Evolutionary conservation across 2,329 filamentous ascomycete species (phyloP), one percentile per base, ranked within the genome.

Genomic region (Bipolaris oryzae): DNA sequence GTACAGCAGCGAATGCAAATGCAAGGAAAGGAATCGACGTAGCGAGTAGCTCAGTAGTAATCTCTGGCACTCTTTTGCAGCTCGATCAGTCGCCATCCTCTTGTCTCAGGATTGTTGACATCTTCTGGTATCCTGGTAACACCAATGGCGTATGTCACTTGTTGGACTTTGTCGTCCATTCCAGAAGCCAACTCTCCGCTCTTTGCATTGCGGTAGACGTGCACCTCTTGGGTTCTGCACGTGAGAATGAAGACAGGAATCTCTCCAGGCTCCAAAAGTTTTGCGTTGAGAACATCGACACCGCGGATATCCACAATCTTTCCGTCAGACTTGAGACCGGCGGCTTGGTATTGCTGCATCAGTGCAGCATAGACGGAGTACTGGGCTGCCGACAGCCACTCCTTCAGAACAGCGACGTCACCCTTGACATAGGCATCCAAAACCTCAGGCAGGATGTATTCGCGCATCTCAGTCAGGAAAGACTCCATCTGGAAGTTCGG

Each of bases 141-240:
- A 69, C 95, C 95, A 67, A 99, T 98, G 62, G 94, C 95, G 73
- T 99, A 99, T 2, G 95, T 98, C 66, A 99, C 95, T 67, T 96
- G 88, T 79, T 99, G 95, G 21, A 99, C 95, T 80, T 93, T 96
- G 79, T 99, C 95, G 78, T 99, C 95, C 92, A 97, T 98, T 41
- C 95, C 95, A 11, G 94, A 94, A 3, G 94, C 93, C 45, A 99
- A 85, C 77, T 97, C 84, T 62, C 89, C 89, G 1, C 89, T 89
- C 84, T 99, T 98, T 56, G 89, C 87, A 64, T 98, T 96, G 61
- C 90, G 87, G 81, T 97, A 99, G 15, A 98, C 93, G 74, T 99
- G 95, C 10, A 99, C 93, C 78, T 99, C 95, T 76, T 99, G 95
- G 10, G 95, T 97, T 63, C 95, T 85, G 80, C 92, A 96, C 60